phyloP scores from a whole-genome alignment of 148 eudicot genomes.

The Bassia scoparia region DNA sequence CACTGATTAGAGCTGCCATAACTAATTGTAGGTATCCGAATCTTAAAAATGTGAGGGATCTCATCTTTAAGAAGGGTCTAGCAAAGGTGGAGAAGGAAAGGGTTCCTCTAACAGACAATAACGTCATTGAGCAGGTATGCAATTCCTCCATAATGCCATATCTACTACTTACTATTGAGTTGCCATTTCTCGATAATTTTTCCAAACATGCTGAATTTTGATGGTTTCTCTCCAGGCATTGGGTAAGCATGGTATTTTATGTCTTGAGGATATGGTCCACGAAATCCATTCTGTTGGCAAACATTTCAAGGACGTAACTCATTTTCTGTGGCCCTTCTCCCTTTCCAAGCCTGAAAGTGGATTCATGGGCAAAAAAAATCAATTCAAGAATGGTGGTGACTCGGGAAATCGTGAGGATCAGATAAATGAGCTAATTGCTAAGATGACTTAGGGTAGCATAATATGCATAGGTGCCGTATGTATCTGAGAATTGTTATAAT shows the following conservation, averaged over 20 bases:
- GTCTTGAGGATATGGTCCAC: conserved; percentile 75
- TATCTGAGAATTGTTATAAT: not conserved
- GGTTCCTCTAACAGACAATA: conserved; percentile 74
- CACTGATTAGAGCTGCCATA: conserved; percentile 1
- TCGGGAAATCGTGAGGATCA: conserved; percentile 62
- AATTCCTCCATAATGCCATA: not conserved
- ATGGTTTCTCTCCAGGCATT: conserved; percentile 41
- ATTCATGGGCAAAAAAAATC: conserved; percentile 55
- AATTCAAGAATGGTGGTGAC: conserved; percentile 69
- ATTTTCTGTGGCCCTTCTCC: conserved; percentile 52
- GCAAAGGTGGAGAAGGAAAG: conserved; percentile 52
- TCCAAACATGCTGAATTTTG: not conserved
- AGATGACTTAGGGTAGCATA: conserved; percentile 54
- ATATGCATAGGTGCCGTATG: not conserved
- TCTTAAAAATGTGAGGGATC: conserved; percentile 77
- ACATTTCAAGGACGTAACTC: conserved; percentile 56
- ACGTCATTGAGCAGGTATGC: conserved; percentile 77
- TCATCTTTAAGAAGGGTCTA: conserved; percentile 76
- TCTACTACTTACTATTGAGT: not conserved
- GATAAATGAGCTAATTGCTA: conserved; percentile 64
- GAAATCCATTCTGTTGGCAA: conserved; percentile 69
- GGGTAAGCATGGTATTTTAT: conserved; percentile 56
- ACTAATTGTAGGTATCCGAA: conserved; percentile 34
- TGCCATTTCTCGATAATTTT: not conserved
- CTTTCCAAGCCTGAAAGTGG: conserved; percentile 67